These are phyloP conservation scores for Stemphylium lycopersici DNA, from an alignment of 2,329 filamentous ascomycete genomes.

Conservation along the genomic window DNA sequence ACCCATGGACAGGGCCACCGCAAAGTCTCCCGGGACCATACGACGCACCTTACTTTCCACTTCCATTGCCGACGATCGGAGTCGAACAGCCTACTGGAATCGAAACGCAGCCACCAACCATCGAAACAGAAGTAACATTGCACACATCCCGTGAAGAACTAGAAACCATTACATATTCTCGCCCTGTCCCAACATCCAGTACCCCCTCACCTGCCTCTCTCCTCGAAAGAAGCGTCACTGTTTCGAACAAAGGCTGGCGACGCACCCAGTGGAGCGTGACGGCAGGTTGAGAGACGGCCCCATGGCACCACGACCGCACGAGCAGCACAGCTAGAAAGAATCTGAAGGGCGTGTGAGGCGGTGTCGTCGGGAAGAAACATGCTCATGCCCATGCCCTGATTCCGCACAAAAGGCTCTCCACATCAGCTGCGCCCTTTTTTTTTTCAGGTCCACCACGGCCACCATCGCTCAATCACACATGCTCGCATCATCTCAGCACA, in stretches of 20 bases:
- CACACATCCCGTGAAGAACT: constrained; percentile 4
- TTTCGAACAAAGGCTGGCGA: constrained; percentile 40
- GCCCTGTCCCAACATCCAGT: constrained; percentile 34
- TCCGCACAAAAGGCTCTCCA: too few relatives aligned
- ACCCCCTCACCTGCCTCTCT: constrained; percentile 16
- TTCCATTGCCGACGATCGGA: constrained; percentile 36
- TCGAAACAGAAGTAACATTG: constrained; percentile 8
- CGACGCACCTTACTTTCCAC: constrained; percentile 43
- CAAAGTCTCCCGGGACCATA: constrained; percentile 44
- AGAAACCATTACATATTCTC: constrained; percentile 30
- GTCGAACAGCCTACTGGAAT: constrained; percentile 14
- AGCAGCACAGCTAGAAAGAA: constrained; percentile 1
- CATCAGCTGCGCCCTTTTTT: too few relatives aligned
- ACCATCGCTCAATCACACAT: too few relatives aligned
- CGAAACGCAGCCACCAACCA: constrained; percentile 14
- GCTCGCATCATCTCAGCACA: too few relatives aligned
- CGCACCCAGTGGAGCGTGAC: constrained; percentile 45
- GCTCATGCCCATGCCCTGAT: too few relatives aligned
- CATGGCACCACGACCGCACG: neutral
- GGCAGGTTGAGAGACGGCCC: constrained; percentile 29
- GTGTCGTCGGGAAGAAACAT: neutral
- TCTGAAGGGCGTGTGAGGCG: too few relatives aligned
- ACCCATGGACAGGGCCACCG: constrained; percentile 43
- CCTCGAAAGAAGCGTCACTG: constrained; percentile 36
- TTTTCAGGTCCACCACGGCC: too few relatives aligned